Evolutionary conservation across 1,139 yeast genomes (phyloP).

Genomic region (Citeromyces hawaiiensis): DNA sequence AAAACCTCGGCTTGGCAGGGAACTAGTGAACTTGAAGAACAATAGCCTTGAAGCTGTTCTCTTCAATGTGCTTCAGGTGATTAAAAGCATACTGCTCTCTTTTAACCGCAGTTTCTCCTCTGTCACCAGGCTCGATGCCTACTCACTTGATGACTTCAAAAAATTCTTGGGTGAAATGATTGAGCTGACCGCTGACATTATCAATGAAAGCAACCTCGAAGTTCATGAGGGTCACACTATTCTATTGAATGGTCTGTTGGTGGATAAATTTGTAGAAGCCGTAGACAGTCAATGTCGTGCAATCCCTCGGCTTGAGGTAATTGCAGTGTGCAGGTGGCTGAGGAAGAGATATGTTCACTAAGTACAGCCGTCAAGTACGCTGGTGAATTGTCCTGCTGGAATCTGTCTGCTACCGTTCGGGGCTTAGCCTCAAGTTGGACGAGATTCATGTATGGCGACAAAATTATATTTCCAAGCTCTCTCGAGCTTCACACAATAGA

Average conservation of each 20-base stretch:
- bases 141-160: not conserved
- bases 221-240: not conserved
- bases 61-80: not conserved
- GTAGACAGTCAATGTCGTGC: not conserved
- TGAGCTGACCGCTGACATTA: not conserved
- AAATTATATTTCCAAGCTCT: too few species aligned
- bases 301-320: not conserved
- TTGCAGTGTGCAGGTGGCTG: not conserved
- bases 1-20: conserved; percentile 14
- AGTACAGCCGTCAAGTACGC: not conserved
- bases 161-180: not conserved
- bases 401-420: too few species aligned
- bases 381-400: too few species aligned
- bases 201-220: not conserved
- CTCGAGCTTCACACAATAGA: too few species aligned
- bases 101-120: not conserved
- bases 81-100: not conserved
- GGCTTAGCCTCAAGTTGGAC: too few species aligned
- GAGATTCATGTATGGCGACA: too few species aligned
- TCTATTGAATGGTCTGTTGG: not conserved
- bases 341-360: not conserved
- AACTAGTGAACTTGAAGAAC: conserved; percentile 10
- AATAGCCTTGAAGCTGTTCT: not conserved
- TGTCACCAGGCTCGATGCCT: not conserved
- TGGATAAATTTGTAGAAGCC: not conserved